Conservation (phyloP, 805 yeast species). For the Babjeviella inositovora region DNA sequence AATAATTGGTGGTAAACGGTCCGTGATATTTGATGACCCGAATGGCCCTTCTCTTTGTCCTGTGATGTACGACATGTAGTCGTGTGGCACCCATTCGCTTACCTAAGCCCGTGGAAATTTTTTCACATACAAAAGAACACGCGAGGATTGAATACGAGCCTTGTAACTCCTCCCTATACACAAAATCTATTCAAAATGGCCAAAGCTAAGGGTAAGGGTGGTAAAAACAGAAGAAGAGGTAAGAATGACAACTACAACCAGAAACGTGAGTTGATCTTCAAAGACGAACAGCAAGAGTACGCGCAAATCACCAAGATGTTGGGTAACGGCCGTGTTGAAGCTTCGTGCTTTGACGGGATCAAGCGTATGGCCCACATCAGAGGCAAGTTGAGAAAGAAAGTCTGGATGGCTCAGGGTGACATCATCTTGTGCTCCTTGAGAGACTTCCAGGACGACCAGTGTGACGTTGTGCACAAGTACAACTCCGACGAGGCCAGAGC, state of each 20-base stretch:
- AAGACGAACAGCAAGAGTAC: conserved; percentile 96
- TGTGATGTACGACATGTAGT: no score
- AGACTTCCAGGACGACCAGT: conserved; percentile 96
- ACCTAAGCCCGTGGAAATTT: no score
- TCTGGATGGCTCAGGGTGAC: conserved; percentile 99
- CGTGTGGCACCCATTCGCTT: no score
- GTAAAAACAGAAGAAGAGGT: conserved; percentile 93
- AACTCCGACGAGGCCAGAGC: conserved; percentile 97
- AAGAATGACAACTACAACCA: conserved; percentile 85
- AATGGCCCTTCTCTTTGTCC: no score
- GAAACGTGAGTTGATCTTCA: conserved; percentile 84
- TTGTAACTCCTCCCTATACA: no score
- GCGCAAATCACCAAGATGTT: conserved; percentile 97
- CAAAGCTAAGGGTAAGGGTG: conserved; percentile 72
- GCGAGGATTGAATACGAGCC: no score
- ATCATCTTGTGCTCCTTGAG: conserved; percentile 89
- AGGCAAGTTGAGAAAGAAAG: conserved; percentile 98
- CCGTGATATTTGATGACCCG: no score
- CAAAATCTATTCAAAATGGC: conserved; percentile 33
- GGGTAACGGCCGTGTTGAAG: conserved; percentile 96
- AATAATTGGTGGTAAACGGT: no score
- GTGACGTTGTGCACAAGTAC: conserved; percentile 95
- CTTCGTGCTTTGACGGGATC: conserved; percentile 85
- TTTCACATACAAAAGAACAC: no score
- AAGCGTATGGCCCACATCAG: conserved; percentile 96